phyloP scores from a whole-genome alignment of 2,329 filamentous ascomycete species.

The Xylaria sp. region DNA sequence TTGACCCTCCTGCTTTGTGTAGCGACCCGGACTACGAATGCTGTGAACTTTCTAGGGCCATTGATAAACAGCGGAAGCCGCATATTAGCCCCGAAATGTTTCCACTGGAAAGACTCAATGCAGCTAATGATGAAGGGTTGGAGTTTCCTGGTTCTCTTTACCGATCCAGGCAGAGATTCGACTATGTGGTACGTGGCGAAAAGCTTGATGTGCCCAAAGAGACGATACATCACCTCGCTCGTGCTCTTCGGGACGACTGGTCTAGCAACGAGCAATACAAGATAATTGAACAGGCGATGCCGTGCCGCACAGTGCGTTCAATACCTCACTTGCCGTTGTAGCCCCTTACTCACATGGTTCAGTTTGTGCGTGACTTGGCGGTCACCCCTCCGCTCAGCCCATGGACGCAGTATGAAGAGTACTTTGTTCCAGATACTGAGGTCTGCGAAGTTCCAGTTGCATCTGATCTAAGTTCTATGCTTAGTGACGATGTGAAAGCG shows the following conservation, averaged over 20 bases:
- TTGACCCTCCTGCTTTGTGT: slow-evolving; percentile 45
- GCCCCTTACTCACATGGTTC: slow-evolving; percentile 24
- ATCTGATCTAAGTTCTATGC: slow-evolving; percentile 45
- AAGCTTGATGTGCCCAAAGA: slow-evolving; percentile 43
- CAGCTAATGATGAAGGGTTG: slow-evolving; percentile 43
- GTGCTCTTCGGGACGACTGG: slow-evolving; percentile 37
- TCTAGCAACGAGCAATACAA: slow-evolving; percentile 29
- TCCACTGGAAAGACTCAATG: slow-evolving; percentile 44
- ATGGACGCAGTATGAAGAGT: slow-evolving; percentile 23
- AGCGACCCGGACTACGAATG: slow-evolving; percentile 47
- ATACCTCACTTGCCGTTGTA: background rate
- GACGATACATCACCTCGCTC: slow-evolving; percentile 38
- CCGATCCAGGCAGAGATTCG: slow-evolving; percentile 33
- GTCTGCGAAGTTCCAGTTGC: slow-evolving; percentile 44
- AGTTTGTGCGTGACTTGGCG: slow-evolving; percentile 38
- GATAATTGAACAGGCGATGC: slow-evolving; percentile 29
- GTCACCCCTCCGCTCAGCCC: slow-evolving; percentile 49
- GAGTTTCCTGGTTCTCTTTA: slow-evolving; percentile 41
- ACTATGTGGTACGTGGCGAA: slow-evolving; percentile 33
- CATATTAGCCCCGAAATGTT: slow-evolving; percentile 38
- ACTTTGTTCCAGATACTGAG: slow-evolving; percentile 43
- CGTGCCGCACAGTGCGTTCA: slow-evolving; percentile 32
- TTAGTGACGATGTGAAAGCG: slow-evolving; percentile 44
- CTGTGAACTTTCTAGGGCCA: slow-evolving; percentile 38
- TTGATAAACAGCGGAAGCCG: slow-evolving; percentile 34